phyloP scores from a whole-genome alignment of 2,329 filamentous ascomycete genomes.

The Tolypocladium capitatum region DNA sequence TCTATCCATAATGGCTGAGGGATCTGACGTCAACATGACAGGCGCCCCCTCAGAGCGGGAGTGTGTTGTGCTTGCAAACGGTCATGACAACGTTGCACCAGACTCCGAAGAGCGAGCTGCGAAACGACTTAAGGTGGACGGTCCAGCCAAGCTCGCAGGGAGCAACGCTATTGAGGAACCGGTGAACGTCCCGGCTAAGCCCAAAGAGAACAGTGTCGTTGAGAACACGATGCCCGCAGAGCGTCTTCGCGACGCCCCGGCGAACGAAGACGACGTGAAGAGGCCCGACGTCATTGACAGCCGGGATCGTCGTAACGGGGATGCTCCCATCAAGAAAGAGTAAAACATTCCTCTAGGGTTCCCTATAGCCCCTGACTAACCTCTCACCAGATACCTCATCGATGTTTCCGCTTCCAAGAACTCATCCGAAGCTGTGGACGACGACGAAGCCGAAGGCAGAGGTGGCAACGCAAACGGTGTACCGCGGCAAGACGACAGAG shows the following conservation, averaged over 20 bases:
- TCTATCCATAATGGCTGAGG: constrained; percentile 13
- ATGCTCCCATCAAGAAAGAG: constrained; percentile 63
- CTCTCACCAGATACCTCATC: constrained; percentile 27
- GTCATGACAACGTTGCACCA: neutral
- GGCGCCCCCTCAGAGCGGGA: constrained; percentile 8
- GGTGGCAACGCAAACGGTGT: constrained; percentile 19
- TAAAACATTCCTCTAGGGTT: constrained; percentile 23
- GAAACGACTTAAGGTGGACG: constrained; percentile 46
- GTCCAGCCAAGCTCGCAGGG: constrained; percentile 8
- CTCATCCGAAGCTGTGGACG: constrained; percentile 21
- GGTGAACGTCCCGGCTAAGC: constrained; percentile 22
- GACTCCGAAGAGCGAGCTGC: constrained; percentile 27
- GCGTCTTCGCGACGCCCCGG: constrained; percentile 9
- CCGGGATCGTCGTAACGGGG: constrained; percentile 33
- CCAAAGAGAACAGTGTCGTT: constrained; percentile 3
- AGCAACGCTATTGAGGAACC: neutral
- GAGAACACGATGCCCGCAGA: constrained; percentile 6
- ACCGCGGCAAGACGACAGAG: constrained; percentile 43
- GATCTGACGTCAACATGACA: constrained; percentile 10
- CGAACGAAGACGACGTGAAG: constrained; percentile 3
- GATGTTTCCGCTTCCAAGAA: constrained; percentile 16
- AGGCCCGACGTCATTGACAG: constrained; percentile 10
- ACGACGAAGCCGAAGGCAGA: constrained; percentile 36
- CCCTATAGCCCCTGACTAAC: constrained; percentile 1
- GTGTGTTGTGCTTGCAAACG: constrained; percentile 4